Base-by-base conservation (phyloP, 2,329 filamentous ascomycete species). In the Scytalidium lignicola region DNA sequence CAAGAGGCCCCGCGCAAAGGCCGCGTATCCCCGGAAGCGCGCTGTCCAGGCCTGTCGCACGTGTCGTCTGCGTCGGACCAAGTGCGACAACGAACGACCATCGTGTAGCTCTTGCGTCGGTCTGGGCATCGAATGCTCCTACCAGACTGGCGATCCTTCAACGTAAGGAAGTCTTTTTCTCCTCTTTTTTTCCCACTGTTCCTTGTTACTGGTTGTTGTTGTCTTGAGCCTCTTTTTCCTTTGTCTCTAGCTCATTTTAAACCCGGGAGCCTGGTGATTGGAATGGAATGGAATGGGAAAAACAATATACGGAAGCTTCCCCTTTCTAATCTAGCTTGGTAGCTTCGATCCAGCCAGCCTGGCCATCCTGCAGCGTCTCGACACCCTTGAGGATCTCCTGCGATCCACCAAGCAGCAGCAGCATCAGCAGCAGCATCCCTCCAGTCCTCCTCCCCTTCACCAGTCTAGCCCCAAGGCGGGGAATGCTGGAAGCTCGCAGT, bases 21-120 rank as follows among this genome's bases (percentile, higher is more conserved):
- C 69, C 9, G 71, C 69, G 22, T 73, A 72, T 49, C 62, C 64
- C 37, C 57, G 64, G 41, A 65, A 65, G 46, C 57, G 64, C 29
- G 64, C 64, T 18, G 60, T 65, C 32, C 55, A 58, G 49, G 64
- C 64, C 10, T 66, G 64, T 50, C 62, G 64, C 44, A 61, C 59
- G 12, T 66, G 64, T 52, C 54, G 64, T 28, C 55, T 59, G 18
- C 53, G 64, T 23, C 50, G 63, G 39, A 65, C 63, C 13, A 65
- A 65, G 51, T 66, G 64, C 49, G 62, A 66, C 49, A 65, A 66
- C 43, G 61, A 56, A 46, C 55, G 60, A 40, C 64, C 64, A 15
- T 54, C 62, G 10, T 66, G 64, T 32, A 60, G 59, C 7, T 59
- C 60, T 18, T 66, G 64, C 41, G 47, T 59, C 43, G 59, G 57